Base-by-base conservation (phyloP, 176 grass and related monocot species). In the Eleusine coracana region DNA sequence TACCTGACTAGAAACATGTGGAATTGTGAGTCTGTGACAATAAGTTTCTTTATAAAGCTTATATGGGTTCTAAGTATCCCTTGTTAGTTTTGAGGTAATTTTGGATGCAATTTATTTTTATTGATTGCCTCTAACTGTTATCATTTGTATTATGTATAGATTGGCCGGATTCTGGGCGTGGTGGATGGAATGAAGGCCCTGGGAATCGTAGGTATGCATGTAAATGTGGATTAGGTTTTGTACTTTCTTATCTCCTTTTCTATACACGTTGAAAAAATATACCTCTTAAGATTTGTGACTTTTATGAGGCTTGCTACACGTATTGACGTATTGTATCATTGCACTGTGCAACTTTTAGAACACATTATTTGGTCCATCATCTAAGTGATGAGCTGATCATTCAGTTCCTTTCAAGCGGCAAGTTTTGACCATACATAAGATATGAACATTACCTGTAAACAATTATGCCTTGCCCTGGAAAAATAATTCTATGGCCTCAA, bases 101-200 rank as follows among this genome's bases (percentile, higher is more conserved):
- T 40, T 42, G 1, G 52, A 39, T 46, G 7, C 0, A 61, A 69
- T 50, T 45, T 37, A 52, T 66, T 82, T 39, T 56, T 73, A 50
- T 25, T 63, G 6, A 45, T 62, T 63, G 20, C 42, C 41, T 73
- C 83, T 79, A 50, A 20, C 17, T 85, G 29, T 71, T 34, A 63
- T 27, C 21, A 45, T 70, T 68, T 45, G 29, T 36, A 45, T 63
- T 13, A 39, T 76, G 6, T 70, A 74, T 75, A 90, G 80, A 83
- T 84, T 83, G 84, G 80, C 58, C 52, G 41, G 80, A 87, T 76
- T 90, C 75, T 75, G 80, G 88, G 61, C 88, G 63, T 6, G 63
- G 75, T 87, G 88, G 84, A 70, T 83, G 84, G 79, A 87, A 75
- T 64, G 88, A 90, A 70, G 84, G 80, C 16, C 25, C 63, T 0